Conservation (phyloP, 2,329 filamentous ascomycete species). For the Penicillium sp. region DNA sequence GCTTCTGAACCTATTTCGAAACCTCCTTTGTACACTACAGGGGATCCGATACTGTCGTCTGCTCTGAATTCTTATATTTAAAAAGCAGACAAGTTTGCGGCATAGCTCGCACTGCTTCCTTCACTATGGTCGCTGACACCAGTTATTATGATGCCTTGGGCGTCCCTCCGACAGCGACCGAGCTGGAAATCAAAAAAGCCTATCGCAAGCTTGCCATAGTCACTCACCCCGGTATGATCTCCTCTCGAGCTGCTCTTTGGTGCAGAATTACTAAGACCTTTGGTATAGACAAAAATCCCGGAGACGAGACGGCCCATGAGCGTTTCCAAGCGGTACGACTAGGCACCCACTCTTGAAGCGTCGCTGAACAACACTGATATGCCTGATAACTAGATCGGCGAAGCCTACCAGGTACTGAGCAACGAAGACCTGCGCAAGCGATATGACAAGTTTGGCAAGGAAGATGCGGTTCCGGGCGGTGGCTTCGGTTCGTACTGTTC, state of each 20-base stretch:
- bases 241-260: neutral
- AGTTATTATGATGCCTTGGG: constrained; percentile 82
- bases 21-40: neutral
- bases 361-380: constrained; percentile 6
- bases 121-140: constrained; percentile 75
- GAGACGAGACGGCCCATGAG: constrained; percentile 85
- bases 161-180: constrained; percentile 76
- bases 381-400: constrained; percentile 50
- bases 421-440: constrained; percentile 79
- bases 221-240: constrained; percentile 69
- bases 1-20: neutral
- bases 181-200: constrained; percentile 94
- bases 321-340: constrained; percentile 77
- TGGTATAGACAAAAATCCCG: constrained; percentile 86
- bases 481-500: constrained; percentile 64
- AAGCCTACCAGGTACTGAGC: constrained; percentile 73
- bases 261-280: neutral
- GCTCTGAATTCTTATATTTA: neutral
- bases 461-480: constrained; percentile 80
- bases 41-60: neutral
- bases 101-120: constrained; percentile 2
- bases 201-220: constrained; percentile 92
- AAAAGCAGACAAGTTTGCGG: neutral
- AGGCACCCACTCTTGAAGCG: neutral
- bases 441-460: constrained; percentile 97